Conservation (phyloP, 106 monocot species). For the Posidonia australis region DNA sequence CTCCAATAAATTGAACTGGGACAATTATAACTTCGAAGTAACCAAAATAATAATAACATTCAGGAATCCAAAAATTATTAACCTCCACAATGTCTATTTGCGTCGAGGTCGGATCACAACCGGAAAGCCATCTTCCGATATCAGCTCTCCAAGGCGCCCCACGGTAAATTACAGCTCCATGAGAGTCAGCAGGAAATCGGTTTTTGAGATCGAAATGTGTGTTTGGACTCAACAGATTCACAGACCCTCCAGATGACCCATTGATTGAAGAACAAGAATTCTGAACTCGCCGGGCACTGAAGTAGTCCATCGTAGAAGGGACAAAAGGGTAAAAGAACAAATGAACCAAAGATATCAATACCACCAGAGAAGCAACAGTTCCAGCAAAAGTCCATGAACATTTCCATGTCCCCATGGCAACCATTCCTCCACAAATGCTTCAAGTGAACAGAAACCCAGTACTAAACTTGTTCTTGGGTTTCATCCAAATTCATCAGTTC, state of each 20-base stretch:
- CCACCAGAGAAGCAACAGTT: constrained; percentile 24
- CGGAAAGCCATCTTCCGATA: constrained; percentile 77
- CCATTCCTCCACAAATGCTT: constrained; percentile 9
- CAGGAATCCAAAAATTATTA: neutral
- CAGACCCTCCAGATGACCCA: constrained; percentile 1
- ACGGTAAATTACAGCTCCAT: constrained; percentile 43
- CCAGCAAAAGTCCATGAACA: constrained; percentile 39
- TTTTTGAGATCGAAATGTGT: constrained; percentile 10
- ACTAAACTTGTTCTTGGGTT: too few relatives aligned
- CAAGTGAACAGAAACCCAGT: too few relatives aligned
- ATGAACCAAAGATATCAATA: constrained; percentile 27
- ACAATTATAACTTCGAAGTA: neutral
- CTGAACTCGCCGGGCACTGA: constrained; percentile 3
- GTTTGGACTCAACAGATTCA: neutral
- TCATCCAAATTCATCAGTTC: too few relatives aligned
- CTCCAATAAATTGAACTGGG: neutral
- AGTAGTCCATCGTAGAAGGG: constrained; percentile 37
- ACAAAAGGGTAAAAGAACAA: constrained; percentile 41
- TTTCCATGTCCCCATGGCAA: constrained; percentile 16
- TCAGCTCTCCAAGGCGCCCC: constrained; percentile 69
- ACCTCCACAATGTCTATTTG: constrained; percentile 51
- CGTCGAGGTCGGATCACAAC: constrained; percentile 32
- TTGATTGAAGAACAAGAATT: constrained; percentile 11
- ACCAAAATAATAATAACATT: too few relatives aligned
- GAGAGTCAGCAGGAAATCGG: constrained; percentile 30